Evolutionary conservation across 306 rosid genomes (phyloP).

Genomic region (Malus domestica): DNA sequence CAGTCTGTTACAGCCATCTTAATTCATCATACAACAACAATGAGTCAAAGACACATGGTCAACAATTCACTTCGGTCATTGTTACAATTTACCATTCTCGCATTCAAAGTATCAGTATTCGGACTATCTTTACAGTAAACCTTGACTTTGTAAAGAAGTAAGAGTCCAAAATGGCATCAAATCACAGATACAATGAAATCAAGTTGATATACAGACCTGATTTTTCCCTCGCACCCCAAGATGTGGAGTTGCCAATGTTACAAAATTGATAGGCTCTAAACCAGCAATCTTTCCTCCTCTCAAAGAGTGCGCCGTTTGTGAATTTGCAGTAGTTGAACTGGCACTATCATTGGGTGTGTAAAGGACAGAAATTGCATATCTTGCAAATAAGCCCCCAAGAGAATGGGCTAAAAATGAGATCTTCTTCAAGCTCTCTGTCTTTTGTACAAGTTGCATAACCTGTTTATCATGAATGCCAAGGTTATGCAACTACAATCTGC

Average conservation of each 20-base stretch:
- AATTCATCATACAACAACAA: neutral
- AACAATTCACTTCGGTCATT: no score
- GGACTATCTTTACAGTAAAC: no score
- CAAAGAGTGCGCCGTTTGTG: constrained; percentile 24
- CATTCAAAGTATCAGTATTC: no score
- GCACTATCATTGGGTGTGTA: constrained; percentile 40
- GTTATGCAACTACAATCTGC: constrained; percentile 16
- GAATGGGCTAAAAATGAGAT: constrained; percentile 94
- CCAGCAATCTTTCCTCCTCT: constrained; percentile 70
- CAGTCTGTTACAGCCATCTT: neutral
- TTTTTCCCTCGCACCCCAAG: constrained; percentile 89
- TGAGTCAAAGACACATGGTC: no score
- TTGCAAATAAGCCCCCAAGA: constrained; percentile 90
- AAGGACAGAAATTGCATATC: constrained; percentile 78
- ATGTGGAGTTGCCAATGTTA: constrained; percentile 94
- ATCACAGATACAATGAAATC: neutral
- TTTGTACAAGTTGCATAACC: constrained; percentile 76
- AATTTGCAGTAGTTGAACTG: constrained; percentile 21
- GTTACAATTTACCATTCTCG: no score
- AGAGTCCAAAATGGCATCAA: neutral
- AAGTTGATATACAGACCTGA: constrained; percentile 58
- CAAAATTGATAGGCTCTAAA: constrained; percentile 82
- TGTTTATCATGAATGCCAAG: constrained; percentile 29
- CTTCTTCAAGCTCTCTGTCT: constrained; percentile 60
- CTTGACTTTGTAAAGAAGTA: neutral